Evolutionary conservation across 768 basidiomycete species (phyloP), one percentile per base, ranked within the genome.

Genomic region (Pholiota molesta): DNA sequence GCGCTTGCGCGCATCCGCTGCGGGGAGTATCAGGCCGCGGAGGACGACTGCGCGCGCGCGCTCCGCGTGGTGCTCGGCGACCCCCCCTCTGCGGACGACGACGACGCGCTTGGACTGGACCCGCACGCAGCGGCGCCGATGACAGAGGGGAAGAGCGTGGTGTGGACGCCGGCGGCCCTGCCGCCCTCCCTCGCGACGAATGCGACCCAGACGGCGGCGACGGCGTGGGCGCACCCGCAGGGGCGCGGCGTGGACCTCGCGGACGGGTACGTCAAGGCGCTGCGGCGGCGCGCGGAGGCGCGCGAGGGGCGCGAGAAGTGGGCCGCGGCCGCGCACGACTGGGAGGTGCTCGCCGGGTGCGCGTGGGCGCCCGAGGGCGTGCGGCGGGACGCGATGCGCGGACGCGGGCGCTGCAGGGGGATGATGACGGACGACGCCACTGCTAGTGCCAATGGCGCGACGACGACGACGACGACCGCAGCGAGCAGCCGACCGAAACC

Each of bases 271-370:
- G 81, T 91, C 45, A 98, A 97, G 74, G 95, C 94, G 2, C 79
- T 89, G 64, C 86, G 83, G 62, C 79, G 94, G 57, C 86, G 97
- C 11, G 96, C 96, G 1, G 89, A 92, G 73, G 94, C 93, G 6
- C 82, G 83, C 60, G 97, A 99, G 73, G 91, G 88, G 58, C 79
- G 81, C 63, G 97, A 99, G 78, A 92, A 90, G 72, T 99, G 95
- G 96, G 83, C 80, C 11, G 79, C 82, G 31, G 96, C 96, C 7
- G 75, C 79, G 67, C 77, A 80, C 64, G 92, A 95, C 70, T 99
- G 96, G 96, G 91, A 95, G 70, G 68, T 73, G 35, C 72, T 97
- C 61, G 80, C 83, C 42, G 81, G 80, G 1, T 75, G 83, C 4
- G 84, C 81, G 9, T 87, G 86, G 81, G 83, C 83, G 1, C 75